Percentiles rank a stretch among this genome's conserved stretches.
Conservation (phyloP, 2,329 filamentous ascomycete genomes). For the Fonsecaea monophora region DNA sequence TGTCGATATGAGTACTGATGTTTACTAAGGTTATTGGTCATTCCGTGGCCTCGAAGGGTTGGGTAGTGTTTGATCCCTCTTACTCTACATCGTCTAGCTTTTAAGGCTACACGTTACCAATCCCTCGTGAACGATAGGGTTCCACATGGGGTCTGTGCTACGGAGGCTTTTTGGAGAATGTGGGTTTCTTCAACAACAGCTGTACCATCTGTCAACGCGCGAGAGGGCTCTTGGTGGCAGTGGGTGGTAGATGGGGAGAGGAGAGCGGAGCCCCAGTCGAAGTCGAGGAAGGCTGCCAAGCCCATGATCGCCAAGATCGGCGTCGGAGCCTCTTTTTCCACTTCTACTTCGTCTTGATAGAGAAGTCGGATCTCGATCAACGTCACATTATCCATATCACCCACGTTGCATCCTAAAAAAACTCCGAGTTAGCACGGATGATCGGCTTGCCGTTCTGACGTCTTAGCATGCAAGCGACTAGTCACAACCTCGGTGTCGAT, state of each 20-base stretch:
- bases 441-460: constrained; percentile 8
- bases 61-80: no score
- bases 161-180: no score
- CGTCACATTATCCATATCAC: neutral
- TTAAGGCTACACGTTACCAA: no score
- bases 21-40: no score
- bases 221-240: neutral
- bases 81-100: no score
- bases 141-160: no score
- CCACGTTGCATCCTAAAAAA: constrained; percentile 4
- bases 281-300: neutral
- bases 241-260: neutral
- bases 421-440: constrained; percentile 5
- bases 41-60: no score
- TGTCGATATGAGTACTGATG: no score
- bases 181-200: no score
- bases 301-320: neutral
- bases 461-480: neutral
- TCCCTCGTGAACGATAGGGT: no score
- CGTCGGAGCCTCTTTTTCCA: neutral
- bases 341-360: neutral
- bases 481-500: constrained; percentile 1
- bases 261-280: neutral
- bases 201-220: neutral
- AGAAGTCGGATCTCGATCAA: constrained; percentile 5